Conservation (phyloP, 31 red algal genomes). For the Porphyra umbilicalis region DNA sequence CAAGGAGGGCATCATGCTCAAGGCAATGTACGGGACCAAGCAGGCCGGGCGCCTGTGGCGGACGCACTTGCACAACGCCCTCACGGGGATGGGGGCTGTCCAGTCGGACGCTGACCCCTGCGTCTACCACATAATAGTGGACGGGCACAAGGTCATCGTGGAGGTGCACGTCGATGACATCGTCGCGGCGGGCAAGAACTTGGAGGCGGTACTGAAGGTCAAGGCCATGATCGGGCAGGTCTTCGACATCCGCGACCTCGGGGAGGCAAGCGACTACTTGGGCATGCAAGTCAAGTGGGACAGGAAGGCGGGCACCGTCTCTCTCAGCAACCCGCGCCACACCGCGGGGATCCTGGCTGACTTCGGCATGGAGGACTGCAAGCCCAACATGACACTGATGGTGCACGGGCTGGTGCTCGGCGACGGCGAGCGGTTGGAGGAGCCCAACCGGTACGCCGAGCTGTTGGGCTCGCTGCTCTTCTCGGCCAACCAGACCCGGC, state of each 20-base stretch:
- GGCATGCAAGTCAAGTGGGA: conserved; percentile 1
- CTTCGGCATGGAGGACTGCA: no score
- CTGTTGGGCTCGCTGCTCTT: conserved; percentile 17
- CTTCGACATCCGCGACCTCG: neutral
- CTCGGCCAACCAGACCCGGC: conserved; percentile 2
- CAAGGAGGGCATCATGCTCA: neutral
- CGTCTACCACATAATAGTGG: conserved; percentile 2
- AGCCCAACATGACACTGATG: no score
- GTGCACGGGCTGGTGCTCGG: no score
- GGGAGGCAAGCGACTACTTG: neutral
- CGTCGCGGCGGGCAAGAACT: neutral
- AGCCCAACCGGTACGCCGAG: no score
- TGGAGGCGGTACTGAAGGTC: neutral
- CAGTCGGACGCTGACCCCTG: no score
- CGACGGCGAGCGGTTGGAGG: no score
- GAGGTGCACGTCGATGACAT: no score
- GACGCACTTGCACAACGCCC: conserved; percentile 1
- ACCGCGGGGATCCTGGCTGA: neutral
- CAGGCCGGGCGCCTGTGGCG: conserved; percentile 22
- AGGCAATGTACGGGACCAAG: conserved; percentile 22
- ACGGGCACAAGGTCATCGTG: neutral
- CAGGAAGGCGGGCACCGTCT: neutral
- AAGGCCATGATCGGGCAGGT: neutral
- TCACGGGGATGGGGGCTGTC: conserved; percentile 15
- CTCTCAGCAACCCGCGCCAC: neutral